Evolutionary conservation across 139 green algal species (phyloP), one percentile per base, ranked within the genome.

Genomic region (Spirogloea muscicola): DNA sequence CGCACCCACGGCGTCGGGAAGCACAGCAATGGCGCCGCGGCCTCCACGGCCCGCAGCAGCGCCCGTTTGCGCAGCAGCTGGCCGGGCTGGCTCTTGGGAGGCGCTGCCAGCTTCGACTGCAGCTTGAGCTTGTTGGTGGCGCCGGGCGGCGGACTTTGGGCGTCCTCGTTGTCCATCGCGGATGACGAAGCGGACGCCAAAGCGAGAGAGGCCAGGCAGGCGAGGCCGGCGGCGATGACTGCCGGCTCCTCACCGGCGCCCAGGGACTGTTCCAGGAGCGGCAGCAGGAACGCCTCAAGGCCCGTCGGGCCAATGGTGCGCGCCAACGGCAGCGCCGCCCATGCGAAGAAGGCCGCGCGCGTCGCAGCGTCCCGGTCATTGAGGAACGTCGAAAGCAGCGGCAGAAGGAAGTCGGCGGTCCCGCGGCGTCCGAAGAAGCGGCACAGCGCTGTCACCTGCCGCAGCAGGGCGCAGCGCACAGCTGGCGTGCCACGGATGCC

Each of bases 371-470:
- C 86, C 2, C 76, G 74, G 38, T 91, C 87, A 77, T 98, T 98
- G 55, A 98, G 85, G 71, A 96, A 95, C 0, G 93, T 96, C 67
- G 97, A 94, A 44, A 97, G 84, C 3, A 94, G 84, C 33, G 93
- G 91, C 65, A 98, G 86, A 52, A 98, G 82, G 37, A 91, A 84
- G 81, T 95, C 87, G 57, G 87, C 88, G 67, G 81, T 88, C 40
- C 88, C 83, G n/a, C 78, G 75, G 57, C 74, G 74, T 33, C 80
- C 83, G 25, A 89, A 86, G 49, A 89, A 88, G 3, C 44, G 13
- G 49, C 69, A 85, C 10, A 89, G 68, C 27, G 42, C n/a, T 4
- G 39, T 33, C 27, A 84, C 79, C 55, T 85, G 67, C n/a, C 27
- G 49, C 44, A 89, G 61, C 41, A 89, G 57, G 7, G 82, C 25